phyloP scores from a whole-genome alignment of 768 basidiomycete genomes.

The Crucibulum laeve region DNA sequence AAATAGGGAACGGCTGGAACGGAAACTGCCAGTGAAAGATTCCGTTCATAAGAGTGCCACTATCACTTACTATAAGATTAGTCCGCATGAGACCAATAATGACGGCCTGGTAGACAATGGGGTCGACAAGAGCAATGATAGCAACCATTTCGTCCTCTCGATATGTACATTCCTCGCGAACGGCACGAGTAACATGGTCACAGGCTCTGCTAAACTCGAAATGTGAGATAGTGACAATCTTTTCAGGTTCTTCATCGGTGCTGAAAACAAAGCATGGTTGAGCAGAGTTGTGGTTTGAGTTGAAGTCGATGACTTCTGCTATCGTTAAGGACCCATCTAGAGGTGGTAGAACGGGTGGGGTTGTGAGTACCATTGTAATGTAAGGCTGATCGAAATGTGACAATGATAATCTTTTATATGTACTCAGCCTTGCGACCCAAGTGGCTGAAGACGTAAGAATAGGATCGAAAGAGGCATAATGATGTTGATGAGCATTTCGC shows the following conservation, averaged over 20 bases:
- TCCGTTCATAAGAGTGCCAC: not conserved
- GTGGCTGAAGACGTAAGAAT: too few relatives aligned
- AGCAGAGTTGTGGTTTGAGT: slow-evolving; percentile 17
- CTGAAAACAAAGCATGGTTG: slow-evolving; percentile 18
- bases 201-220: slow-evolving; percentile 35
- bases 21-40: not conserved
- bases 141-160: slow-evolving; percentile 20
- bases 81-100: slow-evolving; percentile 24
- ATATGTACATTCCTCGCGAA: slow-evolving; percentile 21
- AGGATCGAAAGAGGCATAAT: too few relatives aligned
- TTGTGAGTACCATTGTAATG: too few relatives aligned
- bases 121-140: slow-evolving; percentile 20
- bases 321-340: slow-evolving; percentile 21
- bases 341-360: slow-evolving; percentile 8
- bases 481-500: too few relatives aligned
- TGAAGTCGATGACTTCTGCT: slow-evolving; percentile 17
- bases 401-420: too few relatives aligned
- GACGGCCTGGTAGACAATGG: slow-evolving; percentile 31
- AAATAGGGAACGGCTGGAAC: slow-evolving; percentile 26
- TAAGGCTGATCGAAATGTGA: too few relatives aligned
- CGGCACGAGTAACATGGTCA: slow-evolving; percentile 28
- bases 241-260: slow-evolving; percentile 2
- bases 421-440: too few relatives aligned
- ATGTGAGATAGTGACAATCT: slow-evolving; percentile 19
- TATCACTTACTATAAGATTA: slow-evolving; percentile 21